Base-by-base conservation (phyloP, 1,139 yeast species). In the Debaryomyces psychrophilus region DNA sequence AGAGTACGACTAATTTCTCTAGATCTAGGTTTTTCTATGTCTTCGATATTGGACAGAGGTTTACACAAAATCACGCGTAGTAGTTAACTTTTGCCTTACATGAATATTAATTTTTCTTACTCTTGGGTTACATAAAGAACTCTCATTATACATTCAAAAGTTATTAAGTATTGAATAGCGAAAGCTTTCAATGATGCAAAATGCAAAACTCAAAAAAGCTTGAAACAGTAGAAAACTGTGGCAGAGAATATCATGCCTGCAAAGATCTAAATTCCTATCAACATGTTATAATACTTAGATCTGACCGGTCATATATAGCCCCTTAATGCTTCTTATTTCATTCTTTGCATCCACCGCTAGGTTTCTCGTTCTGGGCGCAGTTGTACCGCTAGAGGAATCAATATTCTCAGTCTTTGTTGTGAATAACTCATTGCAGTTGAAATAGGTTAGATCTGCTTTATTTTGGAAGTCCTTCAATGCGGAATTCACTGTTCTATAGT, bases 251-350 rank as follows among this genome's bases (percentile, higher is more conserved):
- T 5, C 22, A 20, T 4, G 22, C 5, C 22, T 20, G 22, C 5
- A 20, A 20, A 20, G 22, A 20, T 20, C 22, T 20, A 29, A 29
- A 8, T 28, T 12, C 31, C 31, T 12, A 28, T 29, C 20, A 29
- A 29, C 20, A 15, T 9, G 14, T 5, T 7, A 14, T 8, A 29
- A 8, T 9, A 4, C 15, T 28, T 45, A 63, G 8, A 60, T 64
- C 46, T 71, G 67, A 1, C 79, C 79, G 53, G 77, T 72, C 76
- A 73, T 74, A 51, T 58, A 73, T 52, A 71, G 56, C 6, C 79
- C 79, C 56, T 74, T 74, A 33, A 74, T 69, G 42, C 71, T 62
- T 47, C 79, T 58, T n/a, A 74, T 69, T 46, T 70, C 77, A 50
- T 66, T 71, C 53, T 65, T 69, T 8, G 67, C 64, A 39, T 72